Conservation (phyloP, 2,329 filamentous ascomycete genomes). For the Sporothrix pallida region DNA sequence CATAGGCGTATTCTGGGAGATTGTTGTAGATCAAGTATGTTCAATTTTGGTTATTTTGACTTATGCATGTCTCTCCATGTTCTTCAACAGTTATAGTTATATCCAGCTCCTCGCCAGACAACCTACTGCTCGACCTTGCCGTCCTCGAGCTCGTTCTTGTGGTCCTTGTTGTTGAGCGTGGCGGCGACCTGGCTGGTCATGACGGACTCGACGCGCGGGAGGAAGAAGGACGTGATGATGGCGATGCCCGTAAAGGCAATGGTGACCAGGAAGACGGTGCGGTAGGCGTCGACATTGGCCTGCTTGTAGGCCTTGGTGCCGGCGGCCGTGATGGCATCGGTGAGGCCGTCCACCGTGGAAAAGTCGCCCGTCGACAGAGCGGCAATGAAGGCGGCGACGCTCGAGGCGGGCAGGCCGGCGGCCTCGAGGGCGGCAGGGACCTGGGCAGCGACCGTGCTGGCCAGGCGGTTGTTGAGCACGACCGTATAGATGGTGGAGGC, state of each 20-base stretch:
- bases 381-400: slow-evolving; percentile 46
- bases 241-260: slow-evolving; percentile 46
- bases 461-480: slow-evolving; percentile 45
- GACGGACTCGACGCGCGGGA: slow-evolving; percentile 30
- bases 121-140: slow-evolving; percentile 14
- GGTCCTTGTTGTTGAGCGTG: slow-evolving; percentile 26
- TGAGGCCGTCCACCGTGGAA: slow-evolving; percentile 43
- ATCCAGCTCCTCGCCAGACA: not conserved
- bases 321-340: slow-evolving; percentile 42
- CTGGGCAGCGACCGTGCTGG: slow-evolving; percentile 42
- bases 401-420: slow-evolving; percentile 48
- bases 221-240: slow-evolving; percentile 39
- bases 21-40: not conserved
- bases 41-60: not conserved
- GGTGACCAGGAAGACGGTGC: slow-evolving; percentile 46
- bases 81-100: too few species aligned
- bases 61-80: too few species aligned
- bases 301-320: slow-evolving; percentile 44
- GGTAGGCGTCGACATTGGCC: slow-evolving; percentile 46
- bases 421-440: slow-evolving; percentile 45
- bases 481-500: slow-evolving; percentile 46
- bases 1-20: too few species aligned
- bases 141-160: slow-evolving; percentile 18
- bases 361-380: slow-evolving; percentile 44
- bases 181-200: slow-evolving; percentile 31